Evolutionary conservation across 1,284 basidiomycete species (phyloP).

Genomic region (Tilletia caries): DNA sequence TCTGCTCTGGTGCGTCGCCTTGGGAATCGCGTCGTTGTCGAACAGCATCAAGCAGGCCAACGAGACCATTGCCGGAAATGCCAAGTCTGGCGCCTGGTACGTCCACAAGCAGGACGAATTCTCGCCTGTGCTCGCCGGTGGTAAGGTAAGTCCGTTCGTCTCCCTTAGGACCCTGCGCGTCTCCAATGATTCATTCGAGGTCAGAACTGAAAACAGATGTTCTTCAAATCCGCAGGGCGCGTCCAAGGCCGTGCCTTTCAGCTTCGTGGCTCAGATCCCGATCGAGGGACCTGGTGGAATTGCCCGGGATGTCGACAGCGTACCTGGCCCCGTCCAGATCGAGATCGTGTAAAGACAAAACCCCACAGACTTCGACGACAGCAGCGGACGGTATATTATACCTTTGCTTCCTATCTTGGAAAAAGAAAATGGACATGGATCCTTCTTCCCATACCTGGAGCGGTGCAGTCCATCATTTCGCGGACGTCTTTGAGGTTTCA

Average conservation of each 20-base stretch:
- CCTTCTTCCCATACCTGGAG: no score
- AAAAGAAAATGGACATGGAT: no score
- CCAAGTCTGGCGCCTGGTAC: conserved; percentile 8
- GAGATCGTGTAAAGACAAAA: not conserved
- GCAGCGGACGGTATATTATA: no score
- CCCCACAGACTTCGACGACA: no score
- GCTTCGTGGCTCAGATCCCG: not conserved
- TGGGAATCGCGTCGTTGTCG: not conserved
- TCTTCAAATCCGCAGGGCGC: not conserved
- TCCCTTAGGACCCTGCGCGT: not conserved
- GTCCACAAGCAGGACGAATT: conserved; percentile 5
- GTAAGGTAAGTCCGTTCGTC: not conserved
- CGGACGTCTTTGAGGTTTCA: no score
- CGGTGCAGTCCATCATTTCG: no score
- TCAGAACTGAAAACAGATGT: not conserved
- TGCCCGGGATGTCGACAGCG: not conserved
- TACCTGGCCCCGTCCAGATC: not conserved
- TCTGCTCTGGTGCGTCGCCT: not conserved
- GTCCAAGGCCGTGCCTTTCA: not conserved
- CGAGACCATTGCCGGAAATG: not conserved
- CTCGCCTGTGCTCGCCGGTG: not conserved
- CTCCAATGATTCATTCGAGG: not conserved
- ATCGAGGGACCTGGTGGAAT: not conserved
- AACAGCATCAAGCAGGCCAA: conserved; percentile 11
- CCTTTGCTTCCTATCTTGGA: no score